A percentile compares a stretch with the other conserved stretches of the same genome.
These are phyloP conservation scores for Wallacemonas sp. DNA, from an alignment of 208 protist species.

Conservation along the genomic window DNA sequence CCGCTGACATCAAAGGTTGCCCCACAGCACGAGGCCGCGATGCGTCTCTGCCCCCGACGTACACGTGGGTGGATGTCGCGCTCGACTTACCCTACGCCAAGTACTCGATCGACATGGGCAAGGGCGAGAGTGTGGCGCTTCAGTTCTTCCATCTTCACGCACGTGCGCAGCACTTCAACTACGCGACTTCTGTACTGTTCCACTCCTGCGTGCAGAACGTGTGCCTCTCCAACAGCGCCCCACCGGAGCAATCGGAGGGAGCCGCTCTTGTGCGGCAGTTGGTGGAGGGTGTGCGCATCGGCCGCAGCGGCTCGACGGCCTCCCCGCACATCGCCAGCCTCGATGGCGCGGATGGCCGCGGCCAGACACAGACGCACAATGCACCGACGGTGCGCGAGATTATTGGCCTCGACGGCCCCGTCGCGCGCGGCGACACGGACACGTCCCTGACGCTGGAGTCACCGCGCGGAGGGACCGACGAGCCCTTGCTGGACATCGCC, in stretches of 20 bases:
- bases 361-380: constrained; percentile 4
- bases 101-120: constrained; percentile 50
- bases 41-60: constrained; percentile 49
- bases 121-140: constrained; percentile 39
- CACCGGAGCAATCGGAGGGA: constrained; percentile 8
- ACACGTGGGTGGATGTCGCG: constrained; percentile 62
- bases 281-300: constrained; percentile 26
- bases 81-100: constrained; percentile 55
- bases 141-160: constrained; percentile 49
- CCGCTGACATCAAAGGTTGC: too few relatives aligned
- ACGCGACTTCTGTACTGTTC: constrained; percentile 45
- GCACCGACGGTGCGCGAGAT: constrained; percentile 12
- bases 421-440: neutral
- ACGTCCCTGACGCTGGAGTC: neutral
- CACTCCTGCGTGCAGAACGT: constrained; percentile 64
- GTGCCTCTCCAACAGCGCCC: constrained; percentile 57
- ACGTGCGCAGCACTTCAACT: constrained; percentile 55
- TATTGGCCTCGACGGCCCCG: constrained; percentile 4
- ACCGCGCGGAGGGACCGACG: neutral
- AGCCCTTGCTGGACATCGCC: constrained; percentile 57
- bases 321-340: neutral
- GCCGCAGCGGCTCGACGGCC: neutral
- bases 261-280: constrained; percentile 21
- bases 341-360: constrained; percentile 1
- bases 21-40: neutral